Evolutionary conservation across 1,139 yeast genomes (phyloP).

Genomic region (Hyphopichia buzzinii): DNA sequence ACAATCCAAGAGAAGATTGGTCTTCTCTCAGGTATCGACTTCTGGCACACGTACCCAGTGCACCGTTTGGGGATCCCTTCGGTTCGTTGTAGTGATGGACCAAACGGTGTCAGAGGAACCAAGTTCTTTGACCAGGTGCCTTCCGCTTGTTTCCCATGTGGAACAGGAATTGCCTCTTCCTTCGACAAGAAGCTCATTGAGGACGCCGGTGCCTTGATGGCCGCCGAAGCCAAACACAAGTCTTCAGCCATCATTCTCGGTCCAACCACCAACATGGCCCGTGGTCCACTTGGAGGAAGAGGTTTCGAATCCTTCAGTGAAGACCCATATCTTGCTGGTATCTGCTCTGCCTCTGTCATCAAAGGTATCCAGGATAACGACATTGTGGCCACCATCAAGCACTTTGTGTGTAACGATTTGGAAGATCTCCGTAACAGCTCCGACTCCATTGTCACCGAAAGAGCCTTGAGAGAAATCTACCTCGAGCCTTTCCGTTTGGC

Average conservation of each 20-base stretch:
- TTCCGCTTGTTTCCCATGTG: slow-evolving; percentile 24
- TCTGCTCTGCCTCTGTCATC: slow-evolving; percentile 46
- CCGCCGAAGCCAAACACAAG: slow-evolving; percentile 47
- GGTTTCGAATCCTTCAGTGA: slow-evolving; percentile 63
- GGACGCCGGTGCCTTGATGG: slow-evolving; percentile 48
- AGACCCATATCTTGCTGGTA: slow-evolving; percentile 59
- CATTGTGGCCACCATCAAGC: slow-evolving; percentile 58
- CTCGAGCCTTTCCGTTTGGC: slow-evolving; percentile 63
- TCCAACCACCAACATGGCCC: slow-evolving; percentile 55
- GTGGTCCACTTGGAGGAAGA: slow-evolving; percentile 65
- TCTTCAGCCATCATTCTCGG: slow-evolving; percentile 51
- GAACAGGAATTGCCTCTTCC: slow-evolving; percentile 21
- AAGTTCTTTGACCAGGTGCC: slow-evolving; percentile 19
- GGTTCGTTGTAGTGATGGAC: slow-evolving; percentile 21
- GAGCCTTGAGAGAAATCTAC: slow-evolving; percentile 62
- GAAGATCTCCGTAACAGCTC: slow-evolving; percentile 54
- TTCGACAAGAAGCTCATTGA: slow-evolving; percentile 17
- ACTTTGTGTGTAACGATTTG: slow-evolving; percentile 59
- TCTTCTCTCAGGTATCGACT: slow-evolving; percentile 18
- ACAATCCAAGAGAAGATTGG: slow-evolving; percentile 18
- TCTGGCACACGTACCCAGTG: slow-evolving; percentile 21
- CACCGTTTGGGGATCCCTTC: slow-evolving; percentile 17
- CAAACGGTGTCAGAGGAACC: slow-evolving; percentile 23
- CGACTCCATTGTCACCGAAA: slow-evolving; percentile 48
- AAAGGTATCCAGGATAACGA: slow-evolving; percentile 54